Conservation (phyloP, 139 green algal species). For the Volvox africanus region DNA sequence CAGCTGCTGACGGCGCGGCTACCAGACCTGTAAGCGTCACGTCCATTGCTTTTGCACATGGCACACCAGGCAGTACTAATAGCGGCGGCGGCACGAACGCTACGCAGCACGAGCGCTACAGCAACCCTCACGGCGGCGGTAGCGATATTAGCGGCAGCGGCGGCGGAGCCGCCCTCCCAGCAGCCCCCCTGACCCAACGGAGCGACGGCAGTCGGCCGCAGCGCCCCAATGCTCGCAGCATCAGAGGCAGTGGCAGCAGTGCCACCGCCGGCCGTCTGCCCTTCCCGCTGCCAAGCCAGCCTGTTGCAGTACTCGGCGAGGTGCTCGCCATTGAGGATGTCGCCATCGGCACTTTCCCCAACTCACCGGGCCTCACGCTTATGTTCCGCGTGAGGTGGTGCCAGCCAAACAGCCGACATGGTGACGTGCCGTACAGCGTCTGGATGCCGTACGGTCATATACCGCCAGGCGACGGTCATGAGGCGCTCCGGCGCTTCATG, state of each 20-base stretch:
- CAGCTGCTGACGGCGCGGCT: not conserved
- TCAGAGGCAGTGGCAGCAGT: not conserved
- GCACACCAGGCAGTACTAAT: not conserved
- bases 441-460: constrained; percentile 35
- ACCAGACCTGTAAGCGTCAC: too few species aligned
- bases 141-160: not conserved
- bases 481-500: constrained; percentile 44
- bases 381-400: constrained; percentile 33
- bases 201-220: not conserved
- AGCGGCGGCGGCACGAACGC: too few species aligned
- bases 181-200: not conserved
- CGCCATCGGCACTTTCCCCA: constrained; percentile 5
- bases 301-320: not conserved
- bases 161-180: not conserved
- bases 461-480: not conserved
- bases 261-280: not conserved
- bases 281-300: not conserved
- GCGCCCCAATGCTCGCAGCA: not conserved
- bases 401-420: not conserved
- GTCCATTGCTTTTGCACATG: too few species aligned
- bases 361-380: not conserved
- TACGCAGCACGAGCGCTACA: too few species aligned
- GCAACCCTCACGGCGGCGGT: not conserved
- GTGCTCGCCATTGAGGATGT: constrained; percentile 25
- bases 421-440: constrained; percentile 15